phyloP scores from a whole-genome alignment of 225 moss, liverwort and hornwort genomes.

The Rhytidiadelphus loreus region DNA sequence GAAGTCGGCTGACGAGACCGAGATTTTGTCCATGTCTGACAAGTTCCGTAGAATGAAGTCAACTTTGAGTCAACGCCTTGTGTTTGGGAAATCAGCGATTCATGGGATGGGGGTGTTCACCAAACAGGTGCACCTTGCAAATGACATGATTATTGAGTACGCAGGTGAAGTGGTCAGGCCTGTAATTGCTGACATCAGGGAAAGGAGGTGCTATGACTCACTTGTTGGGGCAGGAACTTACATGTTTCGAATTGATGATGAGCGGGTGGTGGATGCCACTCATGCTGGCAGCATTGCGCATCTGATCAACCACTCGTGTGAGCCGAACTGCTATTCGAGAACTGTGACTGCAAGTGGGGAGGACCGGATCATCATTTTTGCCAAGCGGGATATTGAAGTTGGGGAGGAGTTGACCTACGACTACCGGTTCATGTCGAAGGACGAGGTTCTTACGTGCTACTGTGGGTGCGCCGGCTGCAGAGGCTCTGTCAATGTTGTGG shows the following conservation, averaged over 20 bases:
- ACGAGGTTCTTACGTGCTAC: conserved; percentile 93
- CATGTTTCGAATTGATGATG: conserved; percentile 99
- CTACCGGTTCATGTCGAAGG: conserved; percentile 93
- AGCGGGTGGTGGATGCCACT: conserved; percentile 95
- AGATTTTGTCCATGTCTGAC: conserved; percentile 81
- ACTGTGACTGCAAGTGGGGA: conserved; percentile 93
- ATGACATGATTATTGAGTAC: conserved; percentile 98
- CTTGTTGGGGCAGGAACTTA: conserved; percentile 98
- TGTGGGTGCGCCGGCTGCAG: conserved; percentile 87
- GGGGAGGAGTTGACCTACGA: conserved; percentile 92
- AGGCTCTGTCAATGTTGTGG: conserved; percentile 88
- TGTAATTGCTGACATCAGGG: conserved; percentile 81
- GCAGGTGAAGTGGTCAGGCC: conserved; percentile 90
- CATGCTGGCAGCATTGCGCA: conserved; percentile 93
- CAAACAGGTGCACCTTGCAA: conserved; percentile 64
- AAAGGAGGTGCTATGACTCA: conserved; percentile 84
- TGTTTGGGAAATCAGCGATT: conserved; percentile 97
- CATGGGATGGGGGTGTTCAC: conserved; percentile 99
- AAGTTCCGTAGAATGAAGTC: conserved; percentile 91
- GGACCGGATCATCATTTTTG: conserved; percentile 94
- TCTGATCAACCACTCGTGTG: conserved; percentile 98
- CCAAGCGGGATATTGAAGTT: conserved; percentile 66
- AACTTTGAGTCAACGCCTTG: conserved; percentile 71
- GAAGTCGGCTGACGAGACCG: conserved; percentile 41
- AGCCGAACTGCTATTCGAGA: conserved; percentile 97